Percentiles rank a stretch among this genome's conserved stretches.
phyloP scores from a whole-genome alignment of 225 moss, liverwort and hornwort genomes.

The Ulota crispa region DNA sequence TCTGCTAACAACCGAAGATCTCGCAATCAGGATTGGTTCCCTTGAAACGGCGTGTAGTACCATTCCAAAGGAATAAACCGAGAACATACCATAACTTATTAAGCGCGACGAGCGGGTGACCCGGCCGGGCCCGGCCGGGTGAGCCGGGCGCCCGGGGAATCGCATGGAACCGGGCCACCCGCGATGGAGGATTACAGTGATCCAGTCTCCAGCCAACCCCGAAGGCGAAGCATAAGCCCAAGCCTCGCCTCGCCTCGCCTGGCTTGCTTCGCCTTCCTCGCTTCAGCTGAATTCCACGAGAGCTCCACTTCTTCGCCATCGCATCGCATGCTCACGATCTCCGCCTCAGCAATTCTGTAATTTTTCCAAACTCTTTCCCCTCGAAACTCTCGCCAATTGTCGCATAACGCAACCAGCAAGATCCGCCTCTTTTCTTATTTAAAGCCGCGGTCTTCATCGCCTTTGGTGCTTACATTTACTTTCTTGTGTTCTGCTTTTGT shows the following conservation, averaged over 20 bases:
- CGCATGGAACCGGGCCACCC: too few relatives aligned
- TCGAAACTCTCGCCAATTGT: not conserved
- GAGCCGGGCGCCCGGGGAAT: too few relatives aligned
- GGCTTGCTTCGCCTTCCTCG: not conserved
- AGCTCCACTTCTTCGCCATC: not conserved
- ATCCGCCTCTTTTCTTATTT: not conserved
- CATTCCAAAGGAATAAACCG: not conserved
- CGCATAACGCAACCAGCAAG: not conserved
- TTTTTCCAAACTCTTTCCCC: not conserved
- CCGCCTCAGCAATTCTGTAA: not conserved
- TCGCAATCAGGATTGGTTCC: too few relatives aligned
- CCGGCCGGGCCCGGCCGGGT: not conserved
- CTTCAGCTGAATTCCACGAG: constrained; percentile 23
- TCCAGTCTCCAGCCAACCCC: constrained; percentile 38
- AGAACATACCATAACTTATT: not conserved
- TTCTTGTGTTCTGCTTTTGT: not conserved
- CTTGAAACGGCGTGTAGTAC: too few relatives aligned
- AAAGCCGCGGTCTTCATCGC: not conserved
- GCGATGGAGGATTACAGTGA: too few relatives aligned
- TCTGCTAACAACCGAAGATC: too few relatives aligned
- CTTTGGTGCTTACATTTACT: not conserved
- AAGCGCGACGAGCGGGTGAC: not conserved
- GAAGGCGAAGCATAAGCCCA: not conserved
- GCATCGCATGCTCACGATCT: too few relatives aligned
- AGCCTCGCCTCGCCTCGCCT: not conserved